Evolutionary conservation across 2,329 filamentous ascomycete species (phyloP).

Genomic region (Hypoxylon sp.): DNA sequence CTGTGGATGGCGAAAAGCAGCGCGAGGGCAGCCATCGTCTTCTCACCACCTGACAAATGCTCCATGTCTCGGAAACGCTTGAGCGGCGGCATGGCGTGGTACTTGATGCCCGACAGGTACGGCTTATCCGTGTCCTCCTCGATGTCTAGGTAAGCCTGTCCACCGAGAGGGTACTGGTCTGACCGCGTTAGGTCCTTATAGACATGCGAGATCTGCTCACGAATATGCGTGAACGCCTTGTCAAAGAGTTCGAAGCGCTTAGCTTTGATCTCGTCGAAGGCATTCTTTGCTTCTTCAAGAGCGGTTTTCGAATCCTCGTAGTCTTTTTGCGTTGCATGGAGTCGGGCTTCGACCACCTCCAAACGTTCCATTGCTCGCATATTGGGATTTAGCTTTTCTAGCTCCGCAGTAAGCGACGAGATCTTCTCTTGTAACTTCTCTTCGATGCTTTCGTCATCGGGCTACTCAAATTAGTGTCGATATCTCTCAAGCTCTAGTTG

Average conservation of each 20-base stretch:
- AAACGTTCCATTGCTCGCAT: slow-evolving; percentile 95
- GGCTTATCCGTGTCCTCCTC: slow-evolving; percentile 95
- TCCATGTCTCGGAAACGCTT: slow-evolving; percentile 99
- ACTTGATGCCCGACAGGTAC: slow-evolving; percentile 95
- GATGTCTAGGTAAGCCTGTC: slow-evolving; percentile 88
- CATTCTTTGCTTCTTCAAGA: slow-evolving; percentile 81
- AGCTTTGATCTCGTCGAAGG: slow-evolving; percentile 84
- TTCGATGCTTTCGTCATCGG: slow-evolving; percentile 78
- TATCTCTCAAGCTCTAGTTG: slow-evolving; percentile 46
- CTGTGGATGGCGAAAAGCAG: slow-evolving; percentile 96
- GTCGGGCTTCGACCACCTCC: slow-evolving; percentile 84
- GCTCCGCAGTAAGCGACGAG: slow-evolving; percentile 76
- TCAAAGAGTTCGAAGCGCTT: slow-evolving; percentile 92
- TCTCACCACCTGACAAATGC: slow-evolving; percentile 95
- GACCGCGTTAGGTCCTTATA: slow-evolving; percentile 96
- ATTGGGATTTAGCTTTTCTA: slow-evolving; percentile 96
- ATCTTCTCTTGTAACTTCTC: slow-evolving; percentile 84
- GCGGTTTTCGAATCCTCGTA: slow-evolving; percentile 85
- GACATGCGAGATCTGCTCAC: slow-evolving; percentile 91
- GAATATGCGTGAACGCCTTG: slow-evolving; percentile 94
- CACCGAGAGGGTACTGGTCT: slow-evolving; percentile 92
- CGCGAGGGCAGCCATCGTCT: slow-evolving; percentile 98
- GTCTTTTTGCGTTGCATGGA: slow-evolving; percentile 87
- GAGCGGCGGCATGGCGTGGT: slow-evolving; percentile 97
- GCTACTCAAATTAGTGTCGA: slow-evolving; percentile 61